Base-by-base conservation (phyloP, 805 yeast genomes). In the Metschnikowia cerradonensis region DNA sequence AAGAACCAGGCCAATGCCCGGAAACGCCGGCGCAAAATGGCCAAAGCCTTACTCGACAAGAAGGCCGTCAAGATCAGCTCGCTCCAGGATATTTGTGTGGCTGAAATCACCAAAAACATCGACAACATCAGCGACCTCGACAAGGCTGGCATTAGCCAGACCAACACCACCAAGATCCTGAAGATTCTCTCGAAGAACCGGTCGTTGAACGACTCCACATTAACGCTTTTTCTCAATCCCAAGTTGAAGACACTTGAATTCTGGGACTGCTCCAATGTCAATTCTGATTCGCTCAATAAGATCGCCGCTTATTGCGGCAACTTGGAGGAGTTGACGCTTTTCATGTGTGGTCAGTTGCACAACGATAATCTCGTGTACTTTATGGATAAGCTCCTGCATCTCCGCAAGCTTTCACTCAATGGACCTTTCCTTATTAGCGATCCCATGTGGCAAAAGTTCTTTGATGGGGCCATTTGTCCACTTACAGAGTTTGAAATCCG, bases 291-390 rank as follows among this genome's bases (percentile, higher is more conserved):
- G 0, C 77, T 84, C 53, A 78, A 80, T 58, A 76, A 82, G 55
- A 81, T 94, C 36, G 90, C 91, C 0, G 75, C 95, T 0, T 86
- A 71, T 63, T 88, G 96, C 58, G 96, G 97, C 0, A 75, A 84
- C 26, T 54, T 94, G 3, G 83, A 79, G 56, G 66, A 74, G 1
- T 65, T 94, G 41, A 84, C 84, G 0, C 70, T 94, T 41, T 82
- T 83, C 52, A 92, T 91, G 97, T 92, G 98, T 72, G 99, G 99
- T 4, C 91, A 88, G 58, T 70, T 94, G 38, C 90, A 86, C 59
- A 88, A 88, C 63, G 90, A 85, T 55, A 85, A 86, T 51, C 65
- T 94, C 52, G 63, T 72, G 15, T 86, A 89, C 62, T 81, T 79
- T 53, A 77, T 80, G 4, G 70, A 80, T 8, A 84, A 88, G 54